Base-by-base conservation (phyloP, 2,329 filamentous ascomycete species). In the Biscogniauxia marginata region DNA sequence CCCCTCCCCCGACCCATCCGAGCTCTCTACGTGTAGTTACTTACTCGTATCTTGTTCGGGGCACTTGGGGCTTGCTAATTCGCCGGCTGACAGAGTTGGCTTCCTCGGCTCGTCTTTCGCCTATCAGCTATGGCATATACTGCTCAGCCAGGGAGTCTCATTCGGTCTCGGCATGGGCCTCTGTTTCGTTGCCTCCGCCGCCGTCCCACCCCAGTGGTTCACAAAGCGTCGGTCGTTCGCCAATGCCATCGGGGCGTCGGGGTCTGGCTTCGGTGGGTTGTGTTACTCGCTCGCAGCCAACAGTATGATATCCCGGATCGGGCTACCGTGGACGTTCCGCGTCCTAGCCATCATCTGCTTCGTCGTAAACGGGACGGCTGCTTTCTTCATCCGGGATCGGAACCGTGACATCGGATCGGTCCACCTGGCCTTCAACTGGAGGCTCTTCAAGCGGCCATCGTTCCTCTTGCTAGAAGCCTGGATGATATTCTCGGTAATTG, bases 101-200 rank as follows among this genome's bases (percentile, higher is more conserved):
- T 80, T 93, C 58, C 81, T 92, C 46, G 84, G 83, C 1, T 89
- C 90, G 7, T 88, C 85, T 13, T 92, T 91, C 64, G 82, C 87
- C 0, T 75, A 69, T 16, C 67, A 83, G 54, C 86, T 90, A 55
- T 93, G 89, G 87, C 89, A 93, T 34, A 78, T 95, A 0, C 86
- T 92, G 55, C 79, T 93, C 0, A 83, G 81, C 5, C 90, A 93
- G 68, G 90, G 90, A 4, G 67, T 93, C 2, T 83, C 85, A 53
- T 93, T 93, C 60, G 90, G 90, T n/a, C 71, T 87, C 20, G 90
- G 89, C 3, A 87, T 93, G 81, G 90, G 90, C 0, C 87, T 93
- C 55, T 75, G 88, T 8, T 93, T 92, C 68, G 88, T 89, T 0
- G 83, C 84, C 0, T 84, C 79, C 4, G 86, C 88, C 3, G 83